A percentile compares a stretch with the other conserved stretches of the same genome.
These are phyloP conservation scores for Luffa aegyptiaca DNA, from an alignment of 306 rosid species.

Conservation along the genomic window DNA sequence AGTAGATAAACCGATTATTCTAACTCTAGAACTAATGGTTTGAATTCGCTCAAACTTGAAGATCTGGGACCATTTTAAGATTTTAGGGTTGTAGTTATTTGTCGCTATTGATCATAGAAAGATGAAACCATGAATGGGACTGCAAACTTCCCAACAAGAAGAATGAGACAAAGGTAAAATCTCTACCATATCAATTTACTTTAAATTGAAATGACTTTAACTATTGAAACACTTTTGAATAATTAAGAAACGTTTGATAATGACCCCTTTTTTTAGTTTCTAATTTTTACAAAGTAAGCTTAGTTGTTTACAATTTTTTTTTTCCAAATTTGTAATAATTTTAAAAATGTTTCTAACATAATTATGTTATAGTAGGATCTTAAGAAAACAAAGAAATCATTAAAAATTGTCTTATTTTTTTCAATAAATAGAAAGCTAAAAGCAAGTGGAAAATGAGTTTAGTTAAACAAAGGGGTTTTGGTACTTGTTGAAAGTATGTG, in stretches of 20 bases:
- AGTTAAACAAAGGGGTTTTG: not conserved
- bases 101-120: not conserved
- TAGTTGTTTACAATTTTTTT: too few relatives aligned
- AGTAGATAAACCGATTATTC: not conserved
- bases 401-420: not conserved
- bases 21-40: not conserved
- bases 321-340: not conserved
- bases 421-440: too few relatives aligned
- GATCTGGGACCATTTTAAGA: not conserved
- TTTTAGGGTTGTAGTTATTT: not conserved
- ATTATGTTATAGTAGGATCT: not conserved
- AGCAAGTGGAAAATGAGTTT: too few relatives aligned
- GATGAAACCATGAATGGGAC: not conserved
- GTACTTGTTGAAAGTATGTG: not conserved
- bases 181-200: not conserved
- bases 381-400: not conserved
- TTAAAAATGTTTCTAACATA: not conserved
- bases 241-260: not conserved
- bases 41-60: not conserved
- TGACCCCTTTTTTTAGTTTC: too few relatives aligned
- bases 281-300: not conserved
- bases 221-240: not conserved
- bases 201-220: not conserved
- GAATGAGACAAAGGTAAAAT: not conserved
- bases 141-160: conserved; percentile 1